Percentiles rank a stretch among this genome's conserved stretches.
Conservation (phyloP, 345 rosid genomes). For the Clausena lansium region DNA sequence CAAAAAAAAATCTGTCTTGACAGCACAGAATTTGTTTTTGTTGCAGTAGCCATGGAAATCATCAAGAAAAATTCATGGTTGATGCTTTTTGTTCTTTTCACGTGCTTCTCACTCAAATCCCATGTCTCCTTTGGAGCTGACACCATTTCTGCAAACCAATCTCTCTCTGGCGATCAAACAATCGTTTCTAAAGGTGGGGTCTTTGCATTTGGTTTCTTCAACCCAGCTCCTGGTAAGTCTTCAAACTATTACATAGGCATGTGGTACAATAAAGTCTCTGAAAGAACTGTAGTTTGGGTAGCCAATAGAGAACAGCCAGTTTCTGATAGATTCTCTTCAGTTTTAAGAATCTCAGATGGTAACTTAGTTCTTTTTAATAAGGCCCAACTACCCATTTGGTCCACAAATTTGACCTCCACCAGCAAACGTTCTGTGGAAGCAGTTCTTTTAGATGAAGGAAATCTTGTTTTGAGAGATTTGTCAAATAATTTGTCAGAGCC, state of each 20-base stretch:
- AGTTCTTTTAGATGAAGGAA: conserved; percentile 42
- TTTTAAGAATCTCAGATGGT: conserved; percentile 52
- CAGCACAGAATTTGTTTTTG: neutral
- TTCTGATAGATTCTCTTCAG: conserved; percentile 36
- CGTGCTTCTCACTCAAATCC: conserved; percentile 26
- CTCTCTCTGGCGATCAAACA: conserved; percentile 61
- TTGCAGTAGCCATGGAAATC: conserved; percentile 9
- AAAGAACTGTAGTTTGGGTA: conserved; percentile 54
- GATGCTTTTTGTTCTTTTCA: conserved; percentile 22
- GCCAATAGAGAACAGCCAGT: conserved; percentile 70
- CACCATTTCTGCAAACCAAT: conserved; percentile 44
- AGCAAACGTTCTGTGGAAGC: conserved; percentile 14
- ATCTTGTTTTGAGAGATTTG: conserved; percentile 38
- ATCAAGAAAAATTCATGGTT: conserved; percentile 17
- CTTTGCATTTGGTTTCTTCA: conserved; percentile 69
- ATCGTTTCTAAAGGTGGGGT: conserved; percentile 42
- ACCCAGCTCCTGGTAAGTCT: conserved; percentile 36
- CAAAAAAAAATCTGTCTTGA: neutral
- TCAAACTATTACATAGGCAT: conserved; percentile 67
- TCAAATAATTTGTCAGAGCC: conserved; percentile 10
- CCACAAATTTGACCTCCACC: conserved; percentile 47
- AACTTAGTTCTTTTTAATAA: conserved; percentile 64
- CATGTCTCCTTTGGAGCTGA: conserved; percentile 42
- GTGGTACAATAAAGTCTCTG: conserved; percentile 49
- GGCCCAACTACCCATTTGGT: conserved; percentile 51